These are phyloP conservation scores for Pyricularia sp. DNA, from an alignment of 2,329 filamentous ascomycete species.

Conservation along the genomic window DNA sequence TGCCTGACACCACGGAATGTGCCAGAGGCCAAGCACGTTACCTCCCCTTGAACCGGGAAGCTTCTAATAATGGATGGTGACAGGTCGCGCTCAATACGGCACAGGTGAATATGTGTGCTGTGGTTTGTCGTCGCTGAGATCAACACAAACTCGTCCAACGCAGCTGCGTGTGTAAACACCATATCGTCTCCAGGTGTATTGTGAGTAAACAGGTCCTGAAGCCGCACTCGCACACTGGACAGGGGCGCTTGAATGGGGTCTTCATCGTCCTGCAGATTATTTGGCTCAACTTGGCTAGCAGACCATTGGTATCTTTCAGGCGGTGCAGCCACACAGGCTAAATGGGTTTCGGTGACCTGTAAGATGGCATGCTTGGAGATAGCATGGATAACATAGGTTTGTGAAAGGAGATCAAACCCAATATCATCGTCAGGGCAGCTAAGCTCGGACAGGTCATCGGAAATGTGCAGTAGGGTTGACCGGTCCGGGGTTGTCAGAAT, in stretches of 20 bases:
- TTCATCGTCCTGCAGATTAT: not conserved
- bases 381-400: slow-evolving; percentile 24
- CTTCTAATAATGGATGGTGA: slow-evolving; percentile 17
- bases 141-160: slow-evolving; percentile 27
- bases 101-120: slow-evolving; percentile 27
- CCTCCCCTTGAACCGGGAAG: slow-evolving; percentile 32
- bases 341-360: slow-evolving; percentile 43
- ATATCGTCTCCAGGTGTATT: not conserved
- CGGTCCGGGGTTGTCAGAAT: slow-evolving; percentile 40
- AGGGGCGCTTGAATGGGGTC: not conserved
- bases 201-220: slow-evolving; percentile 2
- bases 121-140: slow-evolving; percentile 29
- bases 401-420: slow-evolving; percentile 40
- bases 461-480: slow-evolving; percentile 38
- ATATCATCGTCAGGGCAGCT: slow-evolving; percentile 29
- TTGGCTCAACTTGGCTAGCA: not conserved
- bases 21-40: slow-evolving; percentile 36
- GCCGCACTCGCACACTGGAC: not conserved
- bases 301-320: not conserved
- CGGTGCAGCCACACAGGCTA: slow-evolving; percentile 19
- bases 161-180: slow-evolving; percentile 32
- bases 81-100: slow-evolving; percentile 20
- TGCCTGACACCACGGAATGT: slow-evolving; percentile 15
- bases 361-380: slow-evolving; percentile 25
- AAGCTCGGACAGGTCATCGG: slow-evolving; percentile 36